phyloP scores from a whole-genome alignment of 2,329 filamentous ascomycete species.

The Fusarium vanettenii region DNA sequence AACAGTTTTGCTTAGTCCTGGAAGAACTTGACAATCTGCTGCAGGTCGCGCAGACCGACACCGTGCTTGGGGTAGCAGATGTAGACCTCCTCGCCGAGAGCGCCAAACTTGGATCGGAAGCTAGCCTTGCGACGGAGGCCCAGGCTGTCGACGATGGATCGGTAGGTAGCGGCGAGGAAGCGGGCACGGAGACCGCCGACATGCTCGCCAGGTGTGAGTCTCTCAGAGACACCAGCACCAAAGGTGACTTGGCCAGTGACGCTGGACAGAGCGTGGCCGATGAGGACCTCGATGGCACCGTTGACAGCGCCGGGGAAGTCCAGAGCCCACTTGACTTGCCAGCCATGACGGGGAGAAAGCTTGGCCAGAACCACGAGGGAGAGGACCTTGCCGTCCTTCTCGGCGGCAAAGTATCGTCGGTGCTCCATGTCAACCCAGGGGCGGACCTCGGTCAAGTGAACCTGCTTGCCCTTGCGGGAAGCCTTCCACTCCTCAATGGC shows the following conservation, averaged over 20 bases:
- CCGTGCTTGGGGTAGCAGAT: constrained; percentile 92
- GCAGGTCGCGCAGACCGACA: constrained; percentile 82
- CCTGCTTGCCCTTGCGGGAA: constrained; percentile 83
- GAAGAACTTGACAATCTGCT: constrained; percentile 91
- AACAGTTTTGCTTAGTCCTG: constrained; percentile 67
- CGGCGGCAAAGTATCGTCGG: constrained; percentile 86
- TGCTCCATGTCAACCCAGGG: constrained; percentile 89
- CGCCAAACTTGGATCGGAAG: constrained; percentile 92
- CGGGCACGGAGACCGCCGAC: constrained; percentile 83
- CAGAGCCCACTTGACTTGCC: constrained; percentile 96
- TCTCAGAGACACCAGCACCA: constrained; percentile 81
- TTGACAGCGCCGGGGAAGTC: constrained; percentile 91
- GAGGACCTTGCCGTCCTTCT: constrained; percentile 77
- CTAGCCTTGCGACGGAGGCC: constrained; percentile 86
- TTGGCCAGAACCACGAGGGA: constrained; percentile 87
- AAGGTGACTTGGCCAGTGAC: constrained; percentile 78
- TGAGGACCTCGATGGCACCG: constrained; percentile 86
- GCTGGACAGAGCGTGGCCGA: constrained; percentile 73
- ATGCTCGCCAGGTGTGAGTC: constrained; percentile 83
- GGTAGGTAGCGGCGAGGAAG: constrained; percentile 85
- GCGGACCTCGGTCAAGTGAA: constrained; percentile 89
- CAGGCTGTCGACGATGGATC: constrained; percentile 83
- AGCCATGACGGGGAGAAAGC: constrained; percentile 83
- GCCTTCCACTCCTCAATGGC: constrained; percentile 84
- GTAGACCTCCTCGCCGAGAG: constrained; percentile 84